Percentiles rank a stretch among this genome's conserved stretches.
Conservation (phyloP, 805 yeast species). For the Yarrowia keelungensis region DNA sequence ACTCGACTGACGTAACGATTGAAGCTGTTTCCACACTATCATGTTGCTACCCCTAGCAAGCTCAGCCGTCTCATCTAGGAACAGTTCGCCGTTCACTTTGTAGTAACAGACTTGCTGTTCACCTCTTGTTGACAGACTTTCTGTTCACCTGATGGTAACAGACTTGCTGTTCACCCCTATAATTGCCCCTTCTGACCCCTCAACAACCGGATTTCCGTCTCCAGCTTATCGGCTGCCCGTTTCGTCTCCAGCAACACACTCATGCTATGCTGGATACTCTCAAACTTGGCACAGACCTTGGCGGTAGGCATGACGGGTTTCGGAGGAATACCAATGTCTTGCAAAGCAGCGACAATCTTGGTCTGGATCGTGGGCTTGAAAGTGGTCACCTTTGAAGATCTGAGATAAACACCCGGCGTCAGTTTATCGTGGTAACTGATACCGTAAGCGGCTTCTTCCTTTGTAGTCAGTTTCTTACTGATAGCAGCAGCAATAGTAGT, state of each 20-base stretch:
- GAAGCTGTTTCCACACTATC: no score
- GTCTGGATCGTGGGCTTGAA: constrained; percentile 78
- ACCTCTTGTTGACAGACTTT: no score
- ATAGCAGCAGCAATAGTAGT: constrained; percentile 43
- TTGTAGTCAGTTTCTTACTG: constrained; percentile 64
- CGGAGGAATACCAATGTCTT: constrained; percentile 79
- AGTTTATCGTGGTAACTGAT: constrained; percentile 67
- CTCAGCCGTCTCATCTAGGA: no score
- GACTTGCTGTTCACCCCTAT: not conserved
- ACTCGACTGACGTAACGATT: no score
- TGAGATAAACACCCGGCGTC: constrained; percentile 76
- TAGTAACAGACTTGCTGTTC: no score
- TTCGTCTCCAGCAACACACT: constrained; percentile 80
- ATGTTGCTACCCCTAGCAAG: no score
- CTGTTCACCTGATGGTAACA: no score
- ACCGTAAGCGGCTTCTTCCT: constrained; percentile 87
- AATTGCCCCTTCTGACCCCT: constrained; percentile 24
- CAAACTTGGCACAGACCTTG: constrained; percentile 76
- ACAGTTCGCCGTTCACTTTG: no score
- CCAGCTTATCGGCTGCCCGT: constrained; percentile 84
- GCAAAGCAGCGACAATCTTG: constrained; percentile 65
- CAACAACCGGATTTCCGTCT: constrained; percentile 68
- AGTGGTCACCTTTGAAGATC: constrained; percentile 79
- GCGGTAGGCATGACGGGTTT: constrained; percentile 90
- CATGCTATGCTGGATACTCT: constrained; percentile 71